These are phyloP conservation scores for Ettlia oleoabundans DNA, from an alignment of 139 green algal genomes.

Conservation along the genomic window DNA sequence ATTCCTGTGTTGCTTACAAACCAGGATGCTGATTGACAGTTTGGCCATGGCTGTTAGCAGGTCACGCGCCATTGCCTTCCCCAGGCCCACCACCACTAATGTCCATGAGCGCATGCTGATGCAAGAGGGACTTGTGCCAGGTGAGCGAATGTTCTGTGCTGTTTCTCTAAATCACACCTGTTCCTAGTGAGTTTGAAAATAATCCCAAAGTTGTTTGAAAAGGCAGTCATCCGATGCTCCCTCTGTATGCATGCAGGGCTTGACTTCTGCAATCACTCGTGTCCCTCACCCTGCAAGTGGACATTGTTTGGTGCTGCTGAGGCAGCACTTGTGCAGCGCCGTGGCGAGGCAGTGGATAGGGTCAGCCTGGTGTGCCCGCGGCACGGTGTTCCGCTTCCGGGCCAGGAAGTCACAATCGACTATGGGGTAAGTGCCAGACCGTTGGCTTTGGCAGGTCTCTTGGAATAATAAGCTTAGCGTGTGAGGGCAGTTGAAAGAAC, in stretches of 20 bases:
- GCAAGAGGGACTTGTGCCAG: constrained; percentile 72
- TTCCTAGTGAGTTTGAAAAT: no score
- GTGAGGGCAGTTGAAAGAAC: no score
- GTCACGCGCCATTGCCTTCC: constrained; percentile 49
- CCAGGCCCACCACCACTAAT: not conserved
- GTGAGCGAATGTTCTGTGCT: no score
- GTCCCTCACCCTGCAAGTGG: constrained; percentile 60
- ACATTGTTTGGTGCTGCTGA: constrained; percentile 30
- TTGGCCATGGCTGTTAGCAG: no score
- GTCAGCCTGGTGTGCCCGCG: constrained; percentile 45
- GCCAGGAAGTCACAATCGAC: constrained; percentile 66
- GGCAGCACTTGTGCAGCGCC: not conserved
- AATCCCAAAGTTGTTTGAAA: no score
- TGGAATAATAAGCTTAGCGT: no score
- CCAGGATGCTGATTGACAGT: no score
- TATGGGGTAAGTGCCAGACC: no score
- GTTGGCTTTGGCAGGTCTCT: no score
- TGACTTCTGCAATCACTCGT: constrained; percentile 88
- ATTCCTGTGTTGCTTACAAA: no score
- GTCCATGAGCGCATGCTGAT: not conserved
- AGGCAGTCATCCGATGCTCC: not conserved
- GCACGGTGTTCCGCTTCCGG: constrained; percentile 18
- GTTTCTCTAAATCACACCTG: no score
- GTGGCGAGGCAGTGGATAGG: not conserved
- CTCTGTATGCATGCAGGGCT: constrained; percentile 53